Conservation (phyloP, 1,284 basidiomycete genomes). For the Xerocomus nothofagi region DNA sequence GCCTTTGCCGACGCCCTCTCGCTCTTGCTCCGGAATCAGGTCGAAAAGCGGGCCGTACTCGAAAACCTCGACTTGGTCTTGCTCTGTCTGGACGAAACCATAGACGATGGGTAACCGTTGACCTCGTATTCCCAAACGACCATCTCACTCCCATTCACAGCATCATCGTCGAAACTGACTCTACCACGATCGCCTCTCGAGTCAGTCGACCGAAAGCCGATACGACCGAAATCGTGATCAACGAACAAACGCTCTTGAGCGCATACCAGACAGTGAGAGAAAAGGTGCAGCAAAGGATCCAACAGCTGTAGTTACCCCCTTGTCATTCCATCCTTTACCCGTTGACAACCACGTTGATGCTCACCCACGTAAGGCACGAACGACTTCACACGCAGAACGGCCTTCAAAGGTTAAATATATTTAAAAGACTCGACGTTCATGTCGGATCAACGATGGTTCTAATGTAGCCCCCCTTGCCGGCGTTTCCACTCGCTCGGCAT, state of each 20-base stretch:
- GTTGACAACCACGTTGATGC: neutral
- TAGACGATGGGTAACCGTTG: slow-evolving; percentile 91
- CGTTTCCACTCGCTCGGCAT: neutral
- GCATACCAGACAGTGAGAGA: slow-evolving; percentile 92
- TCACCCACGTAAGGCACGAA: neutral
- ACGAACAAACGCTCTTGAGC: slow-evolving; percentile 94
- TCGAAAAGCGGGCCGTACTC: slow-evolving; percentile 93
- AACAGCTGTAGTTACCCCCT: slow-evolving; percentile 41
- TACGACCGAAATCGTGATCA: slow-evolving; percentile 96
- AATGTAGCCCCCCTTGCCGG: slow-evolving; percentile 7
- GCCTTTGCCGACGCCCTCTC: slow-evolving; percentile 88
- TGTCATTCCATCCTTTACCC: neutral
- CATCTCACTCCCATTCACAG: slow-evolving; percentile 44
- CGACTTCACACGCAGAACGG: neutral
- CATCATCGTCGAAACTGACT: slow-evolving; percentile 96
- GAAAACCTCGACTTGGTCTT: slow-evolving; percentile 95
- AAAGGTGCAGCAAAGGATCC: slow-evolving; percentile 64
- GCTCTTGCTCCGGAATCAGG: slow-evolving; percentile 85
- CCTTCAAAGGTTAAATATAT: neutral
- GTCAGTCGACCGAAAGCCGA: slow-evolving; percentile 93
- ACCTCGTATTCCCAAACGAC: neutral
- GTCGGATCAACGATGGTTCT: slow-evolving; percentile 5
- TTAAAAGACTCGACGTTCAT: neutral
- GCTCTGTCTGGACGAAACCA: slow-evolving; percentile 93
- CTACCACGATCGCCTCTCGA: slow-evolving; percentile 90